These are phyloP conservation scores for Rusavskia elegans DNA, from an alignment of 495 filamentous ascomycete species.

Conservation along the genomic window DNA sequence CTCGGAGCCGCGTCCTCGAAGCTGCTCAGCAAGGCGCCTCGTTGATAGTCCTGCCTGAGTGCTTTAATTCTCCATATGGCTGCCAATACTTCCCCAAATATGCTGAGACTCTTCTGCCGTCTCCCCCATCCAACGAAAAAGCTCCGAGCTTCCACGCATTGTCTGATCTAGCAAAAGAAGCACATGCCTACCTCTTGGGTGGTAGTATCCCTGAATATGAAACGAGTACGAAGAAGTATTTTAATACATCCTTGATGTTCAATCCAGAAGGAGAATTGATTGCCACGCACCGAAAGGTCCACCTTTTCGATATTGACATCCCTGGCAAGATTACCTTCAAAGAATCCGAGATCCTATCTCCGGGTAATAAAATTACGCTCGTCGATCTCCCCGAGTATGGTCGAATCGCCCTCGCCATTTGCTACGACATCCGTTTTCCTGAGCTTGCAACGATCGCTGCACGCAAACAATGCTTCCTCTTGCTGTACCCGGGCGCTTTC, in stretches of 20 bases:
- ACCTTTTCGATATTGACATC: conserved; percentile 99
- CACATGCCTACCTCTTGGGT: conserved; percentile 65
- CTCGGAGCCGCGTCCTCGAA: conserved; percentile 67
- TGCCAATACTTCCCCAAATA: conserved; percentile 81
- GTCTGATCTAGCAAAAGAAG: conserved; percentile 57
- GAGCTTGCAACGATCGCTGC: conserved; percentile 87
- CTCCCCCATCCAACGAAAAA: conserved; percentile 51
- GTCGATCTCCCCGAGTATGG: conserved; percentile 78
- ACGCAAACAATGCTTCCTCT: conserved; percentile 61
- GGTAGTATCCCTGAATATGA: conserved; percentile 83
- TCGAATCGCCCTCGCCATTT: conserved; percentile 72
- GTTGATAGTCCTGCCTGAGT: conserved; percentile 54
- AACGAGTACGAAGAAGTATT: conserved; percentile 51
- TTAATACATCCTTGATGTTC: conserved; percentile 85
- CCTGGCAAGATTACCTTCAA: conserved; percentile 84
- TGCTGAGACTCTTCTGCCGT: conserved; percentile 72
- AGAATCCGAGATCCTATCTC: conserved; percentile 74
- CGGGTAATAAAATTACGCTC: conserved; percentile 67
- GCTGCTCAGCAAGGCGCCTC: conserved; percentile 57
- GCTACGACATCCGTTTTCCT: conserved; percentile 94
- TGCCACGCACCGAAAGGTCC: conserved; percentile 79
- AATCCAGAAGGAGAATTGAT: conserved; percentile 59
- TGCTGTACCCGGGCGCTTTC: conserved; percentile 91
- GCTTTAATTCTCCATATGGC: conserved; percentile 97
- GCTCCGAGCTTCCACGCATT: conserved; percentile 77